Evolutionary conservation across 768 basidiomycete genomes (phyloP), one percentile per base, ranked within the genome.

Genomic region (Termitomyces sp.): DNA sequence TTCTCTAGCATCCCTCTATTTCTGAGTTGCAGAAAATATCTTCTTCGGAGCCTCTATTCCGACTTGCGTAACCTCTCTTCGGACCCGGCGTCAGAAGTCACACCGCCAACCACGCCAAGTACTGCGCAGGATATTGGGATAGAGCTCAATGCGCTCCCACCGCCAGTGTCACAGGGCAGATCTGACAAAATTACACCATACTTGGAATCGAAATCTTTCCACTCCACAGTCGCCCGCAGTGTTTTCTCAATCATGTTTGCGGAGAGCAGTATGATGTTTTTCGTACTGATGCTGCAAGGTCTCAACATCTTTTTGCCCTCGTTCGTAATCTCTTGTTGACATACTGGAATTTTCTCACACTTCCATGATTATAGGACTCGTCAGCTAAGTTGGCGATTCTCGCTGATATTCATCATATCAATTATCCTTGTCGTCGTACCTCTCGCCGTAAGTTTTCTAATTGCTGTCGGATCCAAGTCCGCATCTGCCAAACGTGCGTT

Each of bases 201-300:
- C 29, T 55, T 56, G n/a, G 43, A 49, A 34, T 40, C 48, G 3
- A 56, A 47, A n/a, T 57, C 42, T 72, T 82, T 66, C 48, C 88
- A 91, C 64, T 84, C 86, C 0, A 70, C 71, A 4, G 68, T 91
- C 0, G 79, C 91, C 0, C 76, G 86, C 47, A 77, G 74, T 0
- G 70, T 86, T 7, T 93, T 94, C 66, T 82, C 89, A 0, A 72
- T 85, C 37, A 87, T 86, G 66, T 91, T 93, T 70, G 82, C 88
- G 1, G 92, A 93, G 73, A 84, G 86, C 56, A 87, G 86, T 63
- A 82, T 84, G 66, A 74, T 94, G 61, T 93, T 93, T 67, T 63
- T 85, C 12, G 76, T 94, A 59, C 76, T 94, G 5, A 82, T 93
- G 72, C 80, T 83, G n/a, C 92, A 94, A 73, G 88, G 81, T 2